phyloP scores from a whole-genome alignment of 441 rosid species.

The Bocquillonia castaneifolia region DNA sequence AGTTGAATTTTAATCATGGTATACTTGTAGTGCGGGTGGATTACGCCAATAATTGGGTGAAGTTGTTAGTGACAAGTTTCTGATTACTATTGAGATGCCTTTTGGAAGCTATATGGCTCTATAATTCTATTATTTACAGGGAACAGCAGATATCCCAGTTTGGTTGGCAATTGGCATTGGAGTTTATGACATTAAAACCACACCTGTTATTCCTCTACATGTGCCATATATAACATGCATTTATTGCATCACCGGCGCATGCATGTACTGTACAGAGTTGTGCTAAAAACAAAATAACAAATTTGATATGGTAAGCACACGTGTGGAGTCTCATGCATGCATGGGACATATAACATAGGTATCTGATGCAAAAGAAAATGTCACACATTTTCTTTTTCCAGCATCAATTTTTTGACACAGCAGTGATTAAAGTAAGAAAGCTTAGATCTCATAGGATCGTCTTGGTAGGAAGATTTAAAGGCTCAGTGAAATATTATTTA shows the following conservation, averaged over 20 bases:
- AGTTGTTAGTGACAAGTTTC: conserved; percentile 21
- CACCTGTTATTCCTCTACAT: conserved; percentile 12
- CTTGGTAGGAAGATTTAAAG: too few species aligned
- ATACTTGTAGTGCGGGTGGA: conserved; percentile 8
- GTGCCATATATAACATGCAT: conserved; percentile 18
- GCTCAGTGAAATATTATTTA: conserved; percentile 4
- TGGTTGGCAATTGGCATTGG: conserved; percentile 19
- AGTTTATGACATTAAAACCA: conserved; percentile 17
- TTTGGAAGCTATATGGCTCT: conserved; percentile 1
- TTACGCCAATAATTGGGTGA: conserved; percentile 13
- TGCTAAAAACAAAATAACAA: conserved; percentile 7
- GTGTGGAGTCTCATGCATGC: neutral
- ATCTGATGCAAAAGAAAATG: neutral
- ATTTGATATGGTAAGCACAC: conserved; percentile 18
- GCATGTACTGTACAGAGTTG: neutral
- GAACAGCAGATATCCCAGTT: conserved; percentile 10
- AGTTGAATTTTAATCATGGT: conserved; percentile 17
- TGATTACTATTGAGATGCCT: conserved; percentile 12
- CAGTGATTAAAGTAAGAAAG: neutral
- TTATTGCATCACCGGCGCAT: conserved; percentile 13
- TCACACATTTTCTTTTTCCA: neutral
- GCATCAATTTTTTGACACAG: neutral
- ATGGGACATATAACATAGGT: neutral
- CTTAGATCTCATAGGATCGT: neutral
- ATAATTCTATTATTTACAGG: conserved; percentile 5